These are phyloP conservation scores for Phytopythium oedochilum DNA, from an alignment of 352 stramenopile genomes.

Conservation along the genomic window DNA sequence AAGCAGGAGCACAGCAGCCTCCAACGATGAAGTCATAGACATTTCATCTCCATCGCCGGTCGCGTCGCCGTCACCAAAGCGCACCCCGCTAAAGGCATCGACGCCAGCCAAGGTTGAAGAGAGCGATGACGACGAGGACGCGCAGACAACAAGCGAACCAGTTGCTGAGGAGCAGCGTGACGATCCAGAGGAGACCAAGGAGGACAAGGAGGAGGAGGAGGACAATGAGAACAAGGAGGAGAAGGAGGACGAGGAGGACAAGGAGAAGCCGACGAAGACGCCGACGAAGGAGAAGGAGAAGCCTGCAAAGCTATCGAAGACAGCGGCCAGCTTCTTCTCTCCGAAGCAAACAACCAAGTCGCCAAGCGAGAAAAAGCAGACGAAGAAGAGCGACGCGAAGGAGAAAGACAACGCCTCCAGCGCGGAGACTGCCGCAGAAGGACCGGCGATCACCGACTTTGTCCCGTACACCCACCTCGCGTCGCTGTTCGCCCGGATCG, in stretches of 20 bases:
- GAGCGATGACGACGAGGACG: constrained; percentile 8
- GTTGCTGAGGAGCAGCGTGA: neutral
- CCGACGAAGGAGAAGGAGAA: constrained; percentile 12
- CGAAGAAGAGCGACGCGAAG: neutral
- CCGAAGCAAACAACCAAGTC: constrained; percentile 1
- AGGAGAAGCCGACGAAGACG: too few species aligned
- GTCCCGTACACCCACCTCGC: constrained; percentile 60
- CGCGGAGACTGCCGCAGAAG: too few species aligned
- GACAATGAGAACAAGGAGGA: constrained; percentile 6
- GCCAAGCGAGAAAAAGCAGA: constrained; percentile 6
- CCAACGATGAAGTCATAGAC: constrained; percentile 29
- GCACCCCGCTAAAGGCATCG: constrained; percentile 4
- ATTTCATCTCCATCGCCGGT: constrained; percentile 15
- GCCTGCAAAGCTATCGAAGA: constrained; percentile 7
- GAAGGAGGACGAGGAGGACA: constrained; percentile 15
- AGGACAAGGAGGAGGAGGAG: constrained; percentile 6
- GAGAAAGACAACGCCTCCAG: constrained; percentile 6
- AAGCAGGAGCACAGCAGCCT: constrained; percentile 12
- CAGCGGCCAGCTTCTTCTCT: constrained; percentile 26
- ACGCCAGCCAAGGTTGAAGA: constrained; percentile 6
- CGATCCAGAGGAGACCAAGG: neutral
- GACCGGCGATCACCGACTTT: neutral
- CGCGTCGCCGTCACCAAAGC: neutral
- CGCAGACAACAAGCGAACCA: neutral
- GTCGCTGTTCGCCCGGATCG: constrained; percentile 73